Evolutionary conservation across 768 basidiomycete genomes (phyloP), one percentile per base, ranked within the genome.

Genomic region (Phylloporus arenicola): DNA sequence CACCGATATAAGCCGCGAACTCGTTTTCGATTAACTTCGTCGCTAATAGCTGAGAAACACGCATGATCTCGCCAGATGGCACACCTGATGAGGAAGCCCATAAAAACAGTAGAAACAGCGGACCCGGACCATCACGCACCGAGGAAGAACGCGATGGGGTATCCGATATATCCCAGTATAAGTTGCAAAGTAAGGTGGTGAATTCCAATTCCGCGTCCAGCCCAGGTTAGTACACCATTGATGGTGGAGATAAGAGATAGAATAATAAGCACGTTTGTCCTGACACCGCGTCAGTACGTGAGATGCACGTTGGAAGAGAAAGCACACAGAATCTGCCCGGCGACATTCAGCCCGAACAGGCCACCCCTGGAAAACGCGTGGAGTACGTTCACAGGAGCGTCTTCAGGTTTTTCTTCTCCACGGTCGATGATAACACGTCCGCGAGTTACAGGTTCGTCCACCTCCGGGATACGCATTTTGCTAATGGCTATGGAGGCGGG

Each of bases 401-500:
- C 61, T 55, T 81, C 74, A 20, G 77, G 69, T 31, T 77, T 70
- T 40, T 70, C 68, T 43, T 78, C 72, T n/a, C 89, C 92, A 55
- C 88, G 84, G 66, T 91, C 88, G 49, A 93, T 76, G 43, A 86
- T 79, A 51, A 93, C 78, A 30, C 73, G 80, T 12, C 92, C 92
- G 30, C 87, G 85, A 25, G 92, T 93, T 39, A 92, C 79, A 25
- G 92, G 92, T 56, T 88, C 88, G 17, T 92, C 92, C 24, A 75
- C 65, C 70, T 95, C 92, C 0, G 92, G 92, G 30, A 84, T 57
- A 39, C 92, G 88, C 59, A 94, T 74, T 70, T 95, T 95, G 64
- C 84, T 87, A 61, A 95, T 92, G 2, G 92, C 80, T 64, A 95
- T 93, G 13, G 91, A 92, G 0, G 92, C 93, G 17, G 93, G 93